These are phyloP conservation scores for Polysphondylium violaceum DNA, from an alignment of 78 protist genomes.

Conservation along the genomic window DNA sequence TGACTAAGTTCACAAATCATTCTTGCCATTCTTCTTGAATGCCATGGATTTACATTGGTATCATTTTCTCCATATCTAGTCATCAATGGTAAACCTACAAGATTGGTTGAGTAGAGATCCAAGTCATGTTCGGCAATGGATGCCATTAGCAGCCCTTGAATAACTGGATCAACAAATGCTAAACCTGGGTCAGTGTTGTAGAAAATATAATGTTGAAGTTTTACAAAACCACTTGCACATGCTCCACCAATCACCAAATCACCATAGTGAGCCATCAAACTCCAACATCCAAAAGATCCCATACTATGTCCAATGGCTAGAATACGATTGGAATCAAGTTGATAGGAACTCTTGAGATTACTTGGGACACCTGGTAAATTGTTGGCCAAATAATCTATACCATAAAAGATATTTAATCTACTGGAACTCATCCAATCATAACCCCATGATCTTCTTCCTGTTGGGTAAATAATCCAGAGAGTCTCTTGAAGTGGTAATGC, in stretches of 20 bases:
- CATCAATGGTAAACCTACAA: slow-evolving; percentile 57
- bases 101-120: slow-evolving; percentile 27
- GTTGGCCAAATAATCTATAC: neutral
- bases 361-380: slow-evolving; percentile 57
- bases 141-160: slow-evolving; percentile 48
- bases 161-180: slow-evolving; percentile 28
- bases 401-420: slow-evolving; percentile 1
- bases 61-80: slow-evolving; percentile 49
- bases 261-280: slow-evolving; percentile 17
- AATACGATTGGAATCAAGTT: neutral
- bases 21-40: slow-evolving; percentile 62
- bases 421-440: slow-evolving; percentile 22
- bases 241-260: slow-evolving; percentile 61
- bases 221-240: slow-evolving; percentile 55
- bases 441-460: slow-evolving; percentile 50
- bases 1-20: slow-evolving; percentile 20
- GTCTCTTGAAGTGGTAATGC: slow-evolving; percentile 25
- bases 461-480: slow-evolving; percentile 33
- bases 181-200: slow-evolving; percentile 40
- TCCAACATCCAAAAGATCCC: slow-evolving; percentile 55
- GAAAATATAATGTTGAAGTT: slow-evolving; percentile 42
- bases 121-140: slow-evolving; percentile 57
- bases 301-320: slow-evolving; percentile 38
- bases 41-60: slow-evolving; percentile 53
- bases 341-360: neutral